phyloP scores from a whole-genome alignment of 2,329 filamentous ascomycete genomes.

The Aspergillus pseudoterreus region DNA sequence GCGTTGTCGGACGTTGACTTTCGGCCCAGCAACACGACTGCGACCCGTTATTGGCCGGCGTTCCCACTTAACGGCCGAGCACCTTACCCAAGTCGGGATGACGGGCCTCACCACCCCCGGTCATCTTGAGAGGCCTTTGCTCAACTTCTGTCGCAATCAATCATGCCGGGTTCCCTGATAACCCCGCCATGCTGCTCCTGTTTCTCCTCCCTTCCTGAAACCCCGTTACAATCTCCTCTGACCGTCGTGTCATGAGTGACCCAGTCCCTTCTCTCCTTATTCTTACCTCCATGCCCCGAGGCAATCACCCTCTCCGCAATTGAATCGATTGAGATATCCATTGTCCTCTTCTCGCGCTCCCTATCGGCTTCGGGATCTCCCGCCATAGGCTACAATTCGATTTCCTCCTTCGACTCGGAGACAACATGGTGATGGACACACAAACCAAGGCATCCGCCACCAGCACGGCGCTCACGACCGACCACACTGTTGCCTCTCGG shows the following conservation, averaged over 20 bases:
- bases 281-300: slow-evolving; percentile 1
- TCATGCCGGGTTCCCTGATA: slow-evolving; percentile 7
- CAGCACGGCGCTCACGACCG: neutral
- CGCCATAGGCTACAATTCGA: neutral
- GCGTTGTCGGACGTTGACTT: neutral
- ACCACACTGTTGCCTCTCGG: neutral
- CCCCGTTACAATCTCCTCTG: neutral
- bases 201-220: slow-evolving; percentile 4
- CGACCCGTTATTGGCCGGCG: slow-evolving; percentile 2
- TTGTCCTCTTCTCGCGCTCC: neutral
- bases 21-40: slow-evolving; percentile 5
- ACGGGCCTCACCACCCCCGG: slow-evolving; percentile 1
- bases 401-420: neutral
- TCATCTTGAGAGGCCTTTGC: slow-evolving; percentile 16
- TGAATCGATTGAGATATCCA: slow-evolving; percentile 13
- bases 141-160: slow-evolving; percentile 12
- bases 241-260: slow-evolving; percentile 14
- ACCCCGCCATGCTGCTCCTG: slow-evolving; percentile 17
- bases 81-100: neutral
- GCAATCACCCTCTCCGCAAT: slow-evolving; percentile 14
- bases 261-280: neutral
- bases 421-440: neutral
- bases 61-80: neutral
- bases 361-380: neutral
- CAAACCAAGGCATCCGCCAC: neutral